Base-by-base conservation (phyloP, 1,284 basidiomycete species). In the Garcileccinum viscosum region DNA sequence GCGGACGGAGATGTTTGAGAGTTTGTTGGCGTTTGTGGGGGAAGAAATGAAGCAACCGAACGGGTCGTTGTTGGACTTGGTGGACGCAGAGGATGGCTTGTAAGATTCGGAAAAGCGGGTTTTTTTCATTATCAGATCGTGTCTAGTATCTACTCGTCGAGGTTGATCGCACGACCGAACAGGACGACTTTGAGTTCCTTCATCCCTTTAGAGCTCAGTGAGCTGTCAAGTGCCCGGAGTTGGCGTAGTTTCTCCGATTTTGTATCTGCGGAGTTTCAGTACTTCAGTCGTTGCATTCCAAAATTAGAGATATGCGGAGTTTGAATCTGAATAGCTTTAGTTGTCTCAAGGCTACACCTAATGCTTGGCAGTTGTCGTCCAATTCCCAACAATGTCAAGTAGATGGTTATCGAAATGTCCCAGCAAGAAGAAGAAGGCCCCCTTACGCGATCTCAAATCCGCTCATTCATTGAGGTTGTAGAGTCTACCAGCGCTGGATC, bases 151-250 rank as follows among this genome's bases (percentile, higher is more conserved):
- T 53, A 53, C 50, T 53, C 91, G 79, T 97, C 95, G 66, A 97
- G 87, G 80, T 97, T 98, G 83, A 98, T 98, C 67, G 96, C 94
- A 65, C 88, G 90, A 38, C 96, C 96, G 78, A 98, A 98, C 75
- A 99, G 80, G 5, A 87, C 80, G 35, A 95, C 90, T 81, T 99
- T 99, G 65, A 99, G 88, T 70, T 90, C 88, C 76, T 95, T 93
- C 97, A 99, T 99, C 73, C 92, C 88, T 47, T 84, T 87, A 82
- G 24, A 96, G 80, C 6, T 79, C 79, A 2, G 85, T 82, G 32
- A 96, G 88, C 71, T 92, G n/a, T n/a, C n/a, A n/a, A n/a, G n/a
- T n/a, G 87, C 2, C 93, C 88, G 38, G 96, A 83, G 12, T 82
- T 80, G 22, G 84, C 82, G 72, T 92, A 88, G 76, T 97, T 95